phyloP scores from a whole-genome alignment of 345 rosid genomes.

The Crucihimalaya himalaica region DNA sequence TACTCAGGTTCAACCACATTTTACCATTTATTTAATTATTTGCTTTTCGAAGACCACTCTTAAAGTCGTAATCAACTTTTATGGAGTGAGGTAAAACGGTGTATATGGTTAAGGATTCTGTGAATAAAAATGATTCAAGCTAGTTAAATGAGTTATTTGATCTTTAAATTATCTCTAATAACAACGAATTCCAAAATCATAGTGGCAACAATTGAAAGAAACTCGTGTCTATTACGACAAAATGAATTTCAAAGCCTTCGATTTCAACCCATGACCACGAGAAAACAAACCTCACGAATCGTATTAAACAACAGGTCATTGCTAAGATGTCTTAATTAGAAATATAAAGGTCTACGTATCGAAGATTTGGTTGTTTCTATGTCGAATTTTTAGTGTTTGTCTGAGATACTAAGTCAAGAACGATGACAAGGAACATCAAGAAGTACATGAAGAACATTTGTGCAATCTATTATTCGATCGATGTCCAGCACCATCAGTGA shows the following conservation, averaged over 20 bases:
- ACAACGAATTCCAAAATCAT: background rate
- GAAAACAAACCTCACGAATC: background rate
- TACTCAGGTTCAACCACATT: background rate
- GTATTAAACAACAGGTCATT: constrained; percentile 1
- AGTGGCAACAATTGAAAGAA: background rate
- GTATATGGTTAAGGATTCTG: background rate
- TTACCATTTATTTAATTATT: background rate
- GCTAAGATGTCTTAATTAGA: background rate
- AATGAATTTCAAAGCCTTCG: background rate
- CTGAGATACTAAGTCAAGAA: constrained; percentile 1
- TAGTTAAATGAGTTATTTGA: background rate
- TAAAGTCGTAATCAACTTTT: background rate
- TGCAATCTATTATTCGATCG: background rate
- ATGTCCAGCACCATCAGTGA: background rate
- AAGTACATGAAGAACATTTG: background rate
- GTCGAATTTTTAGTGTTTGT: background rate
- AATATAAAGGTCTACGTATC: background rate
- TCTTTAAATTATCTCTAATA: background rate
- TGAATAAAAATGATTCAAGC: background rate
- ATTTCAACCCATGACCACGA: background rate
- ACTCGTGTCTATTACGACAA: background rate
- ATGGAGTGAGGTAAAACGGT: background rate
- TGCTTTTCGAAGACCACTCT: background rate
- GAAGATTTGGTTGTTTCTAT: background rate
- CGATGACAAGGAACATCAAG: background rate